A percentile compares a stretch with the other conserved stretches of the same genome.
Conservation (phyloP, 2,329 filamentous ascomycete genomes). For the Talaromyces sp. region DNA sequence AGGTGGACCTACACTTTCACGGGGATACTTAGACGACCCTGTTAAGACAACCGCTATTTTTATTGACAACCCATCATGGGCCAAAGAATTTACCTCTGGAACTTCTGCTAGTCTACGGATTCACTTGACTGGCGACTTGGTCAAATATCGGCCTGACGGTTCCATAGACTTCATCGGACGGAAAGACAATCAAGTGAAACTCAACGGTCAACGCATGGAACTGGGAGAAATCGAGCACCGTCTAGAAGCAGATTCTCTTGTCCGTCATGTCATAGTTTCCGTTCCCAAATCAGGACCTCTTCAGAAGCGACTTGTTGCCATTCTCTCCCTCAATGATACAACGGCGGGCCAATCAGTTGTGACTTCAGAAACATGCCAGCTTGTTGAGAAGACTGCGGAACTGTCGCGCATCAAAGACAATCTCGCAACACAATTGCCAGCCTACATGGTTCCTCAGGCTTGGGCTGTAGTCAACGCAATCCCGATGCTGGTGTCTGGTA, state of each 20-base stretch:
- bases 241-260: slow-evolving; percentile 34
- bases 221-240: slow-evolving; percentile 43
- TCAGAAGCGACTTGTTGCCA: slow-evolving; percentile 17
- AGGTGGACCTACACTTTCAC: slow-evolving; percentile 41
- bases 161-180: slow-evolving; percentile 34
- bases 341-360: slow-evolving; percentile 12
- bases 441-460: slow-evolving; percentile 20
- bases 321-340: slow-evolving; percentile 11
- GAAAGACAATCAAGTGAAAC: slow-evolving; percentile 43
- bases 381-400: slow-evolving; percentile 2
- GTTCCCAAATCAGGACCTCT: slow-evolving; percentile 13
- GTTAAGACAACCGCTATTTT: slow-evolving; percentile 39
- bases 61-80: slow-evolving; percentile 40
- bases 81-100: slow-evolving; percentile 39
- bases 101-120: slow-evolving; percentile 36
- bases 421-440: slow-evolving; percentile 28
- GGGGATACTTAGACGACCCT: slow-evolving; percentile 47
- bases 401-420: slow-evolving; percentile 15
- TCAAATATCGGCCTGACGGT: slow-evolving; percentile 38
- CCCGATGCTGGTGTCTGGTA: slow-evolving; percentile 19
- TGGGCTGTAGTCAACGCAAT: slow-evolving; percentile 20
- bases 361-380: slow-evolving; percentile 25
- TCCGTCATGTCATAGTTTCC: slow-evolving; percentile 36
- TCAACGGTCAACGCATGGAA: slow-evolving; percentile 46
- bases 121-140: slow-evolving; percentile 38